Conservation (phyloP, 2,329 filamentous ascomycete genomes). For the Hypoxylon sp. region DNA sequence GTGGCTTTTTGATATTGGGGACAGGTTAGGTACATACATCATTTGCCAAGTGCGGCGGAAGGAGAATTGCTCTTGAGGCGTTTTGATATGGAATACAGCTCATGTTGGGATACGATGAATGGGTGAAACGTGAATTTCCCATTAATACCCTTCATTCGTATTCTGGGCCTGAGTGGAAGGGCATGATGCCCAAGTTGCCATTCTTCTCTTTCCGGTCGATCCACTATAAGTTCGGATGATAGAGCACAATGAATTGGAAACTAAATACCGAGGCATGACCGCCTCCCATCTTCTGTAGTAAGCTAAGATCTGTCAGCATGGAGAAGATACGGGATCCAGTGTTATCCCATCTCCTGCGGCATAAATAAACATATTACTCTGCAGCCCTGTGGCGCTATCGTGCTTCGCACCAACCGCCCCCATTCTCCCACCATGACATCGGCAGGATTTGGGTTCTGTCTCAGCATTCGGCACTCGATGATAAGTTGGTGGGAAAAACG, state of each 20-base stretch:
- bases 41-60: neutral
- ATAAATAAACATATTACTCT: constrained; percentile 44
- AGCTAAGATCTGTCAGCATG: constrained; percentile 16
- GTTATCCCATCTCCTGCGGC: constrained; percentile 34
- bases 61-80: neutral
- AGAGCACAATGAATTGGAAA: constrained; percentile 14
- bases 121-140: neutral
- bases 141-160: neutral
- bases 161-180: neutral
- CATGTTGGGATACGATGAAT: neutral
- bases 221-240: constrained; percentile 7
- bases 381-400: constrained; percentile 34
- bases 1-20: constrained; percentile 7
- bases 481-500: constrained; percentile 18
- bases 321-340: constrained; percentile 5
- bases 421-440: constrained; percentile 26
- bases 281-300: constrained; percentile 27
- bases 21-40: neutral
- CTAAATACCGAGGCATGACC: constrained; percentile 6
- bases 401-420: constrained; percentile 18
- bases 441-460: constrained; percentile 24
- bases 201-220: neutral
- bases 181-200: neutral
- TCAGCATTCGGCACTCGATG: constrained; percentile 33
- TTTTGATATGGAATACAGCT: neutral